Conservation (phyloP, 768 basidiomycete genomes). For the Macrolepiota albuminosa region DNA sequence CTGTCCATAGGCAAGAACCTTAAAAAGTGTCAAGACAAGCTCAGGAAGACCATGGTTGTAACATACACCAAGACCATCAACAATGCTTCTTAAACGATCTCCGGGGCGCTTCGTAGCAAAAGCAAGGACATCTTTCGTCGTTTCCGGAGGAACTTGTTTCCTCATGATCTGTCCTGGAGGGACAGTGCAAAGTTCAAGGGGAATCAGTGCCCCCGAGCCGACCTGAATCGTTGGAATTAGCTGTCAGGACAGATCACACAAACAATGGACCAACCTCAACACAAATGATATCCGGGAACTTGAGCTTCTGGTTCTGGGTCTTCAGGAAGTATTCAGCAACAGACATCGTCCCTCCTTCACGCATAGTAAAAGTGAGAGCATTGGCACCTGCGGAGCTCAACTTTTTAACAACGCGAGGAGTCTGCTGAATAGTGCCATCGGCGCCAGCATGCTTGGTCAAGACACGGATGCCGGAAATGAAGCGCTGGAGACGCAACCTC, state of each 20-base stretch:
- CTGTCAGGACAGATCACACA: not conserved
- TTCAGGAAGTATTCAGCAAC: conserved; percentile 58
- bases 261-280: conserved; percentile 46
- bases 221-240: conserved; percentile 34
- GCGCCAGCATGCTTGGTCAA: conserved; percentile 34
- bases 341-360: conserved; percentile 49
- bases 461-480: conserved; percentile 50
- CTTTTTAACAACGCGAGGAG: conserved; percentile 59
- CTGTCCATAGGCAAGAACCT: conserved; percentile 66
- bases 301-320: conserved; percentile 47
- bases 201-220: conserved; percentile 55
- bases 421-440: conserved; percentile 23
- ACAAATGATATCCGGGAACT: conserved; percentile 61
- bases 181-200: conserved; percentile 58
- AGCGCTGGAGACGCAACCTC: conserved; percentile 49
- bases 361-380: conserved; percentile 48
- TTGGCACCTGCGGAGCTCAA: conserved; percentile 50
- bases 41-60: not conserved
- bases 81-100: conserved; percentile 53
- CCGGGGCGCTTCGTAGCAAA: conserved; percentile 62
- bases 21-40: not conserved
- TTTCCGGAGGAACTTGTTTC: conserved; percentile 64
- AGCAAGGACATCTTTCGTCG: conserved; percentile 55
- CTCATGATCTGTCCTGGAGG: conserved; percentile 64
- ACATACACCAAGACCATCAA: conserved; percentile 46